These are phyloP conservation scores for Sodiomyces alkalinus DNA, from an alignment of 2,329 filamentous ascomycete genomes.

Conservation along the genomic window DNA sequence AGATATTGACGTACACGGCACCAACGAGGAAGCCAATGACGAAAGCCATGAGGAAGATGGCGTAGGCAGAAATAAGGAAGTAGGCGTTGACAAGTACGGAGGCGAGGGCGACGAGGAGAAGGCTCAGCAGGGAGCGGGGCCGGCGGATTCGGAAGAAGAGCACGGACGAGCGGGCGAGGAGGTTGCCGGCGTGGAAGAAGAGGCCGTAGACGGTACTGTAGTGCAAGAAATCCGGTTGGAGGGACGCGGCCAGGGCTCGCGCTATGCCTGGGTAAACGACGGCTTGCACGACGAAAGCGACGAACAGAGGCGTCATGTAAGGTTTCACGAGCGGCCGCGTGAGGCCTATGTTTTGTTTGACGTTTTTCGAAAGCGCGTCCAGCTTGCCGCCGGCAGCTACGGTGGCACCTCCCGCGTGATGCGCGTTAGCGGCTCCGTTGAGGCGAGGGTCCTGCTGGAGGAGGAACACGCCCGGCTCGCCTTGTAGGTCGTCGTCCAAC, in stretches of 20 bases:
- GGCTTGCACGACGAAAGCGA: conserved; percentile 10
- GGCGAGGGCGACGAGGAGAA: conserved; percentile 4
- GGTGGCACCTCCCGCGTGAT: no score
- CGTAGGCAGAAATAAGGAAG: conserved; percentile 10
- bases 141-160: conserved; percentile 8
- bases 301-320: conserved; percentile 13
- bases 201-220: conserved; percentile 14
- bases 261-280: conserved; percentile 14
- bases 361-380: conserved; percentile 5
- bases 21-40: conserved; percentile 13
- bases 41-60: conserved; percentile 13
- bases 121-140: conserved; percentile 3
- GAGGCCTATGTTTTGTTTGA: conserved; percentile 7
- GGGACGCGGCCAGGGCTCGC: conserved; percentile 12
- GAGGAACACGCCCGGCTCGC: conserved; percentile 1
- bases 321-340: conserved; percentile 8
- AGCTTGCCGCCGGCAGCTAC: not conserved
- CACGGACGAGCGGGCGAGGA: conserved; percentile 12
- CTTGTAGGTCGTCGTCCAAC: conserved; percentile 7
- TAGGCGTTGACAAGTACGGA: conserved; percentile 10
- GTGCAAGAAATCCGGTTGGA: conserved; percentile 12
- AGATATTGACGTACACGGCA: conserved; percentile 13
- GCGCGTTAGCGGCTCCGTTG: not conserved
- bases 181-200: conserved; percentile 14
- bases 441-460: no score